Percentiles rank a stretch among this genome's conserved stretches.
These are phyloP conservation scores for Eleusine indica DNA, from an alignment of 176 grass and related monocot genomes.

Conservation along the genomic window DNA sequence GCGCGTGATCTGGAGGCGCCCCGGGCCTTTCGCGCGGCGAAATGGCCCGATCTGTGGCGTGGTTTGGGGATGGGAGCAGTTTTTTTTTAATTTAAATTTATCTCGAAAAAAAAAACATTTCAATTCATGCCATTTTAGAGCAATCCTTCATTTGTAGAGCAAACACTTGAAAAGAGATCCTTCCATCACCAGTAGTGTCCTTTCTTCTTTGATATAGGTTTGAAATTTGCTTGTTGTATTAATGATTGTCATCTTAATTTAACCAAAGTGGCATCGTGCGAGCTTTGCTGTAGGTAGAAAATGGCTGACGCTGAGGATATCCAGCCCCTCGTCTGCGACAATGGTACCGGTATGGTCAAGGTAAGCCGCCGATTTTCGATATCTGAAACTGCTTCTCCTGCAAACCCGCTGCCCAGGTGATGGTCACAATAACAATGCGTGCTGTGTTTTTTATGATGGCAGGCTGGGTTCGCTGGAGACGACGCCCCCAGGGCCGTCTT, in stretches of 20 bases:
- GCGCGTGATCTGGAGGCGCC: slow-evolving; percentile 32
- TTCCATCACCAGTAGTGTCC: background rate
- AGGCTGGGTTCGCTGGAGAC: slow-evolving; percentile 73
- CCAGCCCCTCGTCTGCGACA: slow-evolving; percentile 81
- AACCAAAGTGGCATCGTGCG: slow-evolving; percentile 19
- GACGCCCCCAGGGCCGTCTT: slow-evolving; percentile 77
- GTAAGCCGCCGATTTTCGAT: slow-evolving; percentile 39
- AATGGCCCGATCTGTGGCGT: slow-evolving; percentile 34
- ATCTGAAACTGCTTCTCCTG: background rate
- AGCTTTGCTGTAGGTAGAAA: slow-evolving; percentile 51
- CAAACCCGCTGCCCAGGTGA: background rate
- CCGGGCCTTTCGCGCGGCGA: slow-evolving; percentile 16
- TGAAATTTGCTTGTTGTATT: background rate
- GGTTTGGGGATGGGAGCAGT: background rate
- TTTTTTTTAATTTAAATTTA: background rate
- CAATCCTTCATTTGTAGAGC: background rate
- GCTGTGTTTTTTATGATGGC: background rate
- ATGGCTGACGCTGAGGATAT: slow-evolving; percentile 79
- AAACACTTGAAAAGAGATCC: background rate
- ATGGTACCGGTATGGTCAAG: slow-evolving; percentile 85
- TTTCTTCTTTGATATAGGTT: background rate
- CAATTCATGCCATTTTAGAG: background rate
- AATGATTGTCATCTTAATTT: background rate
- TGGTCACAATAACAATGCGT: background rate
- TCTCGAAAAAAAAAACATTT: background rate